Base-by-base conservation (phyloP, 768 basidiomycete genomes). In the Tylopilus felleus region DNA sequence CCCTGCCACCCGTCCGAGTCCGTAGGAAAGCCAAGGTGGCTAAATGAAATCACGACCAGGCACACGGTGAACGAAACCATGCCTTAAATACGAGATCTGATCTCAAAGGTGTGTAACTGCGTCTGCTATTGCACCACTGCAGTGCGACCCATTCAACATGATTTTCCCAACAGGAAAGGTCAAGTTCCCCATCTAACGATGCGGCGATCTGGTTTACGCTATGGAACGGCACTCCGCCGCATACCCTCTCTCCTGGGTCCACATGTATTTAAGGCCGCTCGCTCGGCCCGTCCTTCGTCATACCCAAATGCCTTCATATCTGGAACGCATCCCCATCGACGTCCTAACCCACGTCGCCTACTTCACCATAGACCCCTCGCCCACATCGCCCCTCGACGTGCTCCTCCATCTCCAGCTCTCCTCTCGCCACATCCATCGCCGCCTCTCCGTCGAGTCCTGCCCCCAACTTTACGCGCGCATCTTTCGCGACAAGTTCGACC, bases 381-480 rank as follows among this genome's bases (percentile, higher is more conserved):
- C 69, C 21, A 67, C 71, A 16, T 72, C 71, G 0, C 63, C 79
- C 12, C 81, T 78, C 13, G 65, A 58, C 36, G 63, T 72, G 42
- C 65, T 88, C 53, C 62, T 75, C 29, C 62, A 67, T 9, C 72
- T 88, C 33, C 62, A 79, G 46, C 65, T 77, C 53, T 77, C 80
- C 19, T 78, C 71, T 54, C 76, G 77, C 0, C 62, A 69, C 3
- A 59, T 85, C 23, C 67, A 82, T 48, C 64, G 65, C 36, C 67
- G 73, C 8, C 75, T 87, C 28, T 73, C 72, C 54, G 52, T 77
- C 42, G 62, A 63, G 19, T 53, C 68, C 27, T 75, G 76, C 41
- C 80, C 85, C 3, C 76, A 81, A 53, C 74, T 85, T 41, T 84
- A 83, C 61, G 82, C 82, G 36, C 69, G 70, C 57, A 74, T 85